Base-by-base conservation (phyloP, 1,284 basidiomycete genomes). In the Pterulicium gracile region DNA sequence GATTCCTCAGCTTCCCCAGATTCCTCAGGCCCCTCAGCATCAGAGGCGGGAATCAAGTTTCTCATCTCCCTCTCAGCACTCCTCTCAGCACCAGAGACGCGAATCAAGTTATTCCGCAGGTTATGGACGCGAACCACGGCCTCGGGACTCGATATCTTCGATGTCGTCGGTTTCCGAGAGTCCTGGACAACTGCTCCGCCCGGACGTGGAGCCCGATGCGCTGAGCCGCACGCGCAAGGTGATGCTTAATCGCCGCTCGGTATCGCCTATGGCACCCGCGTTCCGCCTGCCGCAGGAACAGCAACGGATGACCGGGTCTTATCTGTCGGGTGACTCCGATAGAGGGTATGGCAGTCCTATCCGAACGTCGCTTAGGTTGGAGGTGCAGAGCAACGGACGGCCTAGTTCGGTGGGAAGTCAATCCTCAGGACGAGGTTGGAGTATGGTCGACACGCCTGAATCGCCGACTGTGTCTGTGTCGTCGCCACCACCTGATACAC, bases 261-360 rank as follows among this genome's bases (percentile, higher is more conserved):
- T 82, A 4, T 86, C 82, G 3, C 81, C 83, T 1, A 81, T 85
- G 78, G 79, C 81, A n/a, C 67, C 77, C 34, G 64, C 62, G 13
- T 75, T 69, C 51, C 66, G 70, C 45, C 56, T 54, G 41, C 56
- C 49, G 14, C 57, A 43, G 54, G 56, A 55, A 19, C 48, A 20
- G 34, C 48, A 3, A 44, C 24, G 36, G 4, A n/a, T 20, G 19
- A 41, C 24, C n/a, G n/a, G n/a, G 24, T 45, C 50, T 21, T 42
- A 40, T n/a, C 45, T 45, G 12, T 51, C 47, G 45, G 46, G 46
- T 53, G 34, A 46, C 47, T 46, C 49, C 17, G 52, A 53, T 47
- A 21, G 20, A 20, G 12, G 41, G 39, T 15, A 35, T 47, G 10
- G 17, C 34, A 10, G 42, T 22, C 7, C 42, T 13, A 7, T 39